Base-by-base conservation (phyloP, 2,329 filamentous ascomycete genomes). In the Helicocarpus griseus region DNA sequence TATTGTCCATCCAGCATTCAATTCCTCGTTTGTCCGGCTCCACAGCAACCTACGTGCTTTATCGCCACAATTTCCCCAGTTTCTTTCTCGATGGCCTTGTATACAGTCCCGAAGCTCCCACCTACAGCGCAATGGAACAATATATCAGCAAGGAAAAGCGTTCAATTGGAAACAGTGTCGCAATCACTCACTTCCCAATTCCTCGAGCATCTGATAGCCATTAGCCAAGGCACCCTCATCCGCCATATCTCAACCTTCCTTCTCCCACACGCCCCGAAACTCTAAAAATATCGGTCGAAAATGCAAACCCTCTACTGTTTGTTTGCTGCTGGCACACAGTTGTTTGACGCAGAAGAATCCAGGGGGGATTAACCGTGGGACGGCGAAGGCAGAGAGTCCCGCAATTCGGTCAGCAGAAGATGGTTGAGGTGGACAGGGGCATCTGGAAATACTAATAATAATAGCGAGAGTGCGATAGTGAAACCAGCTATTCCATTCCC, bases 1-100 rank as follows among this genome's bases (percentile, higher is more conserved):
- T 17, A 21, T 21, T 5, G 19, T 43, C 14, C 13, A 36, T 17
- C 21, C 13, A 14, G 6, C 7, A 36, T 35, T 22, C 6, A 14
- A 36, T 17, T n/a, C 14, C 11, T 8, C 14, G 14, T 17, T 19
- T 4, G 13, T 5, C 11, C 45, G 21, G 5, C 41, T 31, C 26
- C 26, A 31, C 24, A 31, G 14, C 36, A 36, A 72, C 86, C 64
- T 76, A 93, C 89, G 77, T 95, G 89, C 72, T 98, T 98, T 70
- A 98, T 93, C 29, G 93, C 93, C 50, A 97, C 93, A 38, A 90
- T 86, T 63, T 96, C 89, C 57, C 91, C 91, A 1, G 91, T 96
- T 26, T 82, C 76, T 66, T 84, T 88, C 63, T 97, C 89, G 64
- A 96, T 90, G 48, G 89, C 93, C 69, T 96, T 96, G 78, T 95